phyloP scores from a whole-genome alignment of 2,329 filamentous ascomycete species.

The Ceratocystis papillata region DNA sequence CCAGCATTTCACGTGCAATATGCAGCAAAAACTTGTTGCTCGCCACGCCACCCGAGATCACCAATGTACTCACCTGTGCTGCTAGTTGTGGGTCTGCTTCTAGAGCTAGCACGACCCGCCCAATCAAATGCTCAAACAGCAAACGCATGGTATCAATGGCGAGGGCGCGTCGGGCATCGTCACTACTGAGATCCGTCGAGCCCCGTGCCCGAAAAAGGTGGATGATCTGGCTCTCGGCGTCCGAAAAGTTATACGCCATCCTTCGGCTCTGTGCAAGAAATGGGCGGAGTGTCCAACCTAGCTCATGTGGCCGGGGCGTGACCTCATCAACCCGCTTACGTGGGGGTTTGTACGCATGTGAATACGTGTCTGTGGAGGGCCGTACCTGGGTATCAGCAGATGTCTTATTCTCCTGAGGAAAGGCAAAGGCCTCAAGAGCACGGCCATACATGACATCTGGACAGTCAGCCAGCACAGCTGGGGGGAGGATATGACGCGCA shows the following conservation, averaged over 20 bases:
- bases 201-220: conserved; percentile 38
- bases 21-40: conserved; percentile 68
- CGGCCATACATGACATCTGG: conserved; percentile 68
- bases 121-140: conserved; percentile 77
- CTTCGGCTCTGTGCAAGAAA: conserved; percentile 50
- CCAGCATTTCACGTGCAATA: conserved; percentile 48
- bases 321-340: conserved; percentile 48
- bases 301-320: conserved; percentile 33
- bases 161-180: conserved; percentile 52
- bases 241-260: conserved; percentile 64
- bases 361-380: conserved; percentile 29
- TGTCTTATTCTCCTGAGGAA: conserved; percentile 37
- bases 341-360: conserved; percentile 46
- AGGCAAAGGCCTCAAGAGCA: conserved; percentile 68
- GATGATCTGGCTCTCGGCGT: conserved; percentile 55
- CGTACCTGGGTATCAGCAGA: conserved; percentile 8
- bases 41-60: conserved; percentile 84
- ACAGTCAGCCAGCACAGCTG: conserved; percentile 41
- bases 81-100: conserved; percentile 26
- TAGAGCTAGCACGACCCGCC: conserved; percentile 52
- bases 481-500: conserved; percentile 64
- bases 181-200: conserved; percentile 31
- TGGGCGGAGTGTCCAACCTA: conserved; percentile 55
- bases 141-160: conserved; percentile 66
- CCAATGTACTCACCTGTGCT: conserved; percentile 48